Conservation (phyloP, 2,329 filamentous ascomycete species). For the Nemania sp. region DNA sequence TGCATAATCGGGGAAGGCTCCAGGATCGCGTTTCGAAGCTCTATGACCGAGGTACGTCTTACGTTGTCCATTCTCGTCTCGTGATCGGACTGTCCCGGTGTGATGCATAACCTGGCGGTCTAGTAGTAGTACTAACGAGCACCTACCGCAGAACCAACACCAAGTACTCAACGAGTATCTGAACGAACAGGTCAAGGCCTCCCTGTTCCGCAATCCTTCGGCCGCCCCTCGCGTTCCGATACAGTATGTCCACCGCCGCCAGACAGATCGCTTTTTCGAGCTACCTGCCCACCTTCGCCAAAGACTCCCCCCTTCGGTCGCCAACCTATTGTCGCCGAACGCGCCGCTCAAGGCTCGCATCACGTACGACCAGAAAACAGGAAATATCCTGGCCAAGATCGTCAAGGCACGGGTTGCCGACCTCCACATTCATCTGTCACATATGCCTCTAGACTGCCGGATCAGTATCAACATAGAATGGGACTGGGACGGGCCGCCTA, state of each 20-base stretch:
- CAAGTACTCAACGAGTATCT: constrained; percentile 81
- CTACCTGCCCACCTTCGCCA: constrained; percentile 63
- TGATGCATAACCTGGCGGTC: not conserved
- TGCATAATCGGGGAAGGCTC: constrained; percentile 66
- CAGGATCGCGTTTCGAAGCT: constrained; percentile 75
- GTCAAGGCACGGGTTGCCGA: constrained; percentile 89
- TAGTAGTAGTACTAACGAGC: constrained; percentile 4
- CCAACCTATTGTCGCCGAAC: constrained; percentile 60
- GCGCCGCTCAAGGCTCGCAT: constrained; percentile 69
- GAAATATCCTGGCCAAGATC: constrained; percentile 75
- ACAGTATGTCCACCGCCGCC: constrained; percentile 78
- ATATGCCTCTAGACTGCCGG: constrained; percentile 80
- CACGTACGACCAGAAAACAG: constrained; percentile 74
- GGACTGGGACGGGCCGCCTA: constrained; percentile 72
- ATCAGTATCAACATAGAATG: constrained; percentile 96
- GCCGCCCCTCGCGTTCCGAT: constrained; percentile 61
- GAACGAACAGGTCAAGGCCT: constrained; percentile 67
- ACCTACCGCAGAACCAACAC: constrained; percentile 69
- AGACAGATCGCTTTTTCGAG: constrained; percentile 83
- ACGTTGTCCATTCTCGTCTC: not conserved
- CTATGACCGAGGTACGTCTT: constrained; percentile 81
- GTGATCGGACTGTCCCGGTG: not conserved
- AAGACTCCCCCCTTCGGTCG: constrained; percentile 66
- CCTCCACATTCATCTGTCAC: constrained; percentile 82
- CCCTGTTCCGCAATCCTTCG: constrained; percentile 57